Evolutionary conservation across 1,284 basidiomycete genomes (phyloP), one percentile per base, ranked within the genome.

Genomic region (Heterobasidion irregulare): DNA sequence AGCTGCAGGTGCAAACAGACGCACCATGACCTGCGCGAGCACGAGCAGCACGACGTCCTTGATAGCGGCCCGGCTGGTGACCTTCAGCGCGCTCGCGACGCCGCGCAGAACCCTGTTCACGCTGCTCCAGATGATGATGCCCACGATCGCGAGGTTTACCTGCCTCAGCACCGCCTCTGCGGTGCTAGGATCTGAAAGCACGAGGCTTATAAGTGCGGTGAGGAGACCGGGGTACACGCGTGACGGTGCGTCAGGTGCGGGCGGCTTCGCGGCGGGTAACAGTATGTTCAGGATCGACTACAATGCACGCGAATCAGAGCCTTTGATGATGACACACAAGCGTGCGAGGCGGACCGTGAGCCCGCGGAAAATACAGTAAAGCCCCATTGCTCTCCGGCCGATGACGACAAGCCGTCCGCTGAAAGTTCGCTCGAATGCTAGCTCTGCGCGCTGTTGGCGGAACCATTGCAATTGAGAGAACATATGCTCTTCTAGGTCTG

Each of bases 21-120:
- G 34, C 63, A 87, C 88, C 87, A 91, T 89, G 47, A 91, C 73
- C 64, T 91, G 87, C 8, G 88, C 84, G 13, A 91, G 74, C 12
- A 87, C 68, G 36, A 91, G 77, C 32, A 90, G 64, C 77, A 90
- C 84, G 49, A 90, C 68, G 2, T 84, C 85, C 10, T 85, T 83
- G 36, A 83, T 82, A 6, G 86, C 71, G 54, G 77, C 86, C 32
- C 80, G 75, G 61, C 83, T 86, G 15, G 84, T 83, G 5, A 88
- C 78, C 49, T 78, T 77, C 38, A 89, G 71, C 0, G 75, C 75
- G 63, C 79, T 72, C 0, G 84, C 82, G 19, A 84, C 86, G 8
- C 83, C 82, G 13, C 75, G 72, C 60, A 90, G 69, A 5, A 90
- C 84, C 5, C 81, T 70, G 18, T 86, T 72, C 32, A 91, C 77